A percentile compares a stretch with the other conserved stretches of the same genome.
phyloP scores from a whole-genome alignment of 257 asterid species.

The Leonotis leonurus region DNA sequence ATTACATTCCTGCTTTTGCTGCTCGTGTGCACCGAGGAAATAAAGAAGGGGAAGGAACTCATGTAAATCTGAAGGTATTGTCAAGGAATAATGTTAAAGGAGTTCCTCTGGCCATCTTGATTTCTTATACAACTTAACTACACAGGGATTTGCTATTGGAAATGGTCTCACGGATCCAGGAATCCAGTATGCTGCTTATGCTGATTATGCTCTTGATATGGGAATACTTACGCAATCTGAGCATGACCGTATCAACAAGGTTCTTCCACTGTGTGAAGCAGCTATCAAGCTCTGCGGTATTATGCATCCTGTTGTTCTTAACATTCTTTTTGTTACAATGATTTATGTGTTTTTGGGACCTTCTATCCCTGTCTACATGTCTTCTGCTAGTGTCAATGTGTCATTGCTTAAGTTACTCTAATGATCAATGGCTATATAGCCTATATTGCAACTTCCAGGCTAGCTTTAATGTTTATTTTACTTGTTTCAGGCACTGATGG shows the following conservation, averaged over 20 bases:
- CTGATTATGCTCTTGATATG: slow-evolving; percentile 88
- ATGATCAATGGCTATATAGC: too few relatives aligned
- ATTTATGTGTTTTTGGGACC: neutral
- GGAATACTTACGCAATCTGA: slow-evolving; percentile 60
- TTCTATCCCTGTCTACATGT: neutral
- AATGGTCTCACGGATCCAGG: slow-evolving; percentile 94
- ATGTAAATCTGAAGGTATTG: slow-evolving; percentile 76
- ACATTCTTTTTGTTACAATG: neutral
- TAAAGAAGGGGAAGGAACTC: slow-evolving; percentile 75
- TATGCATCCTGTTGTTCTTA: neutral
- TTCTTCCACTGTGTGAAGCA: slow-evolving; percentile 75
- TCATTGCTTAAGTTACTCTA: too few relatives aligned
- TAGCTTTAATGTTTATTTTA: slow-evolving; percentile 10
- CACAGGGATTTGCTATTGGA: slow-evolving; percentile 91
- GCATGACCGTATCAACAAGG: slow-evolving; percentile 67
- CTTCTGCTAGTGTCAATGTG: neutral
- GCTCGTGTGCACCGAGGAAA: slow-evolving; percentile 81
- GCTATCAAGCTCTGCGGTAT: slow-evolving; percentile 86
- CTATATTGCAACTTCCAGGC: slow-evolving; percentile 11
- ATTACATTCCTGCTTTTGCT: slow-evolving; percentile 92
- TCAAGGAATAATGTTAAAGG: neutral
- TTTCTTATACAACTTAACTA: slow-evolving; percentile 21
- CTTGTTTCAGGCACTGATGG: slow-evolving; percentile 73
- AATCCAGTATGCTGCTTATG: slow-evolving; percentile 81
- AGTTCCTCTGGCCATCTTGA: neutral